These are phyloP conservation scores for Boletus fagicola DNA, from an alignment of 768 basidiomycete species.

Conservation along the genomic window DNA sequence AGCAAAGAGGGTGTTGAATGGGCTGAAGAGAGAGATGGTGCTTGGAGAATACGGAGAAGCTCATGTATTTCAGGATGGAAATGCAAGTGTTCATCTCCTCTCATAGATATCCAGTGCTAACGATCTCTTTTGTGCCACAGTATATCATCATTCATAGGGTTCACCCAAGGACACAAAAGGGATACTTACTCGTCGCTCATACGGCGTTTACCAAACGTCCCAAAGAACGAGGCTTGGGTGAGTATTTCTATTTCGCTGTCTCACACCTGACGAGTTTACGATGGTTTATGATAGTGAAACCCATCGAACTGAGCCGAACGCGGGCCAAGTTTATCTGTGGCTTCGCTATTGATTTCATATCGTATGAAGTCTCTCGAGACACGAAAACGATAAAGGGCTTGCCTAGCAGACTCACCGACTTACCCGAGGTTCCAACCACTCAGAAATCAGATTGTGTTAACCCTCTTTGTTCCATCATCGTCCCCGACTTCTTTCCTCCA, in stretches of 20 bases:
- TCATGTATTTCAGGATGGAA: conserved; percentile 94
- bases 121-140: conserved; percentile 39
- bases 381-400: conserved; percentile 64
- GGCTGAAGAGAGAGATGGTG: conserved; percentile 89
- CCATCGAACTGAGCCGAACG: conserved; percentile 80
- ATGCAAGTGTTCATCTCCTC: conserved; percentile 53
- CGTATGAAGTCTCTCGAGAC: conserved; percentile 54
- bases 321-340: conserved; percentile 81
- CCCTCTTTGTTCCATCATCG: conserved; percentile 70
- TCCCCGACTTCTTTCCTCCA: conserved; percentile 92
- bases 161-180: conserved; percentile 85
- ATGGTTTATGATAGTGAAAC: conserved; percentile 54
- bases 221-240: conserved; percentile 79
- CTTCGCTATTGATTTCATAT: conserved; percentile 65
- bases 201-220: conserved; percentile 86
- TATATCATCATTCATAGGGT: conserved; percentile 94
- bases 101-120: neutral
- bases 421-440: conserved; percentile 55
- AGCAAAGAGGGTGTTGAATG: conserved; percentile 75
- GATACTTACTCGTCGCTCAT: conserved; percentile 89
- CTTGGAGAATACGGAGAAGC: conserved; percentile 86
- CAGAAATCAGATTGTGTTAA: conserved; percentile 66
- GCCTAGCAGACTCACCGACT: conserved; percentile 62
- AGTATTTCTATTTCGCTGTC: conserved; percentile 25
- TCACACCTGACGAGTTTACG: conserved; percentile 1